Base-by-base conservation (phyloP, 2,329 filamentous ascomycete species). In the Ascochyta viciae-villosae region DNA sequence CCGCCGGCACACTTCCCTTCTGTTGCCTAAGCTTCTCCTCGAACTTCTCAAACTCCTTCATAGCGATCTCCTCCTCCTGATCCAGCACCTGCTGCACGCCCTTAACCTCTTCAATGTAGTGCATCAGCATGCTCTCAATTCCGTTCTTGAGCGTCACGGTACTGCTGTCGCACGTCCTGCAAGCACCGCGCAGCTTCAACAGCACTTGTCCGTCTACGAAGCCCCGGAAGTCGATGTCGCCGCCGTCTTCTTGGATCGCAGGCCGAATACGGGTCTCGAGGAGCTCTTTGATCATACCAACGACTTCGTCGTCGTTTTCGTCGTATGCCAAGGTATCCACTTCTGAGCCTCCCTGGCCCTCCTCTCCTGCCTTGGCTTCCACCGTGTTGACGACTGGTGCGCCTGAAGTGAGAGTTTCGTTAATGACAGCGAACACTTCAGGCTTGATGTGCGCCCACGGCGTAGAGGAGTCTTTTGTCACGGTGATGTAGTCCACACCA, bases 221-320 rank as follows among this genome's bases (percentile, higher is more conserved):
- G 1, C 94, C 94, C 16, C 91, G 83, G 75, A 94, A 96, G 76
- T 99, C 95, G 70, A 99, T 98, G 74, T 99, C 95, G 41, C 95
- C 95, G 43, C 95, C 95, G 66, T 99, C 95, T 75, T 98, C 95
- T 76, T 98, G 95, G 61, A 99, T 99, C 1, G 94, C 91, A 0
- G 95, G 95, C 39, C 95, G 85, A 71, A 99, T 96, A 60, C 95
- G 85, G 24, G 95, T 99, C 78, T 99, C 95, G 33, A 99, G 82
- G 29, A 99, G 81, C 79, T 99, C 95, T 80, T 98, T 96, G 79
- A 99, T 98, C 95, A 98, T 98, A 56, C 92, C 90, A 8, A 99
- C 89, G 10, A 97, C 91, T 78, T 99, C 95, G 64, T 88, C 89
- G 74, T 99, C 95, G 60, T 96, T 89, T 73, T 96, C 92, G 67